A percentile compares a stretch with the other conserved stretches of the same genome.
phyloP scores from a whole-genome alignment of 345 rosid species.

The Clausena lansium region DNA sequence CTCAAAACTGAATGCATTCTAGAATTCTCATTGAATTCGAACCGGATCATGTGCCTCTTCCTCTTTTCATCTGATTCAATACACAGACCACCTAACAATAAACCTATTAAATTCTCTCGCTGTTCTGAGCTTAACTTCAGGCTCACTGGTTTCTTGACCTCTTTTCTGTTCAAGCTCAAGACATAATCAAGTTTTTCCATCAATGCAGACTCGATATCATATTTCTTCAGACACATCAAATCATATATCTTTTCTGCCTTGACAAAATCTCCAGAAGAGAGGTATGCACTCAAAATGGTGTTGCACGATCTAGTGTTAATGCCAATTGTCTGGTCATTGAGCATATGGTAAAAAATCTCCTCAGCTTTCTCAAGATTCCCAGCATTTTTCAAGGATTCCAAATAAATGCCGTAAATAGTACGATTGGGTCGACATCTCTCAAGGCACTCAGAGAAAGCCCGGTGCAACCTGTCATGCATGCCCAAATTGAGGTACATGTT shows the following conservation, averaged over 20 bases:
- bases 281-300: constrained; percentile 51
- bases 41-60: constrained; percentile 55
- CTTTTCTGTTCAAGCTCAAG: constrained; percentile 53
- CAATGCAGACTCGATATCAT: constrained; percentile 47
- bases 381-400: constrained; percentile 59
- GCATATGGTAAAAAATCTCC: constrained; percentile 62
- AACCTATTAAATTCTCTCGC: constrained; percentile 77
- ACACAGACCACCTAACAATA: constrained; percentile 77
- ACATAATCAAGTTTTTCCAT: constrained; percentile 65
- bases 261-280: constrained; percentile 49
- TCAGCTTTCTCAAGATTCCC: constrained; percentile 63
- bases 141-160: constrained; percentile 50
- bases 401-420: constrained; percentile 55
- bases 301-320: constrained; percentile 64
- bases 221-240: constrained; percentile 68
- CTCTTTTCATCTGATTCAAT: constrained; percentile 57
- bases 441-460: constrained; percentile 52
- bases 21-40: constrained; percentile 59
- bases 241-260: constrained; percentile 67
- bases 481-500: constrained; percentile 54
- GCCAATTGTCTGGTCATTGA: constrained; percentile 40
- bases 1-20: constrained; percentile 48
- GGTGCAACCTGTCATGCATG: constrained; percentile 54
- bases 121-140: constrained; percentile 78
- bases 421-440: constrained; percentile 64